These are phyloP conservation scores for Pseudocercospora musae DNA, from an alignment of 2,329 filamentous ascomycete genomes.

Conservation along the genomic window DNA sequence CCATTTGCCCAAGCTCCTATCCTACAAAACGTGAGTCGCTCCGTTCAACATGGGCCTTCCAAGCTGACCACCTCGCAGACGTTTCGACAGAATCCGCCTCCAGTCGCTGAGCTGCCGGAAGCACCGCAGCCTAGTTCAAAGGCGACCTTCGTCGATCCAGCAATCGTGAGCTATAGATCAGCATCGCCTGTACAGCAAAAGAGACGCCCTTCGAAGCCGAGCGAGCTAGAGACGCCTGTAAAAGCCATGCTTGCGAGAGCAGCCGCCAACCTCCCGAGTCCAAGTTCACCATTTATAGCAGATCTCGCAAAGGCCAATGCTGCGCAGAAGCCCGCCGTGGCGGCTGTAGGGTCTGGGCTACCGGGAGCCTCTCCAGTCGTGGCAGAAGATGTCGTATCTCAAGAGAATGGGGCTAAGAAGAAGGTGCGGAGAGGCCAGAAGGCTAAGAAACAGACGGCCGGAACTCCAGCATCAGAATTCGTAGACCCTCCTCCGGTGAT, in stretches of 20 bases:
- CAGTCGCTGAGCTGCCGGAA: constrained; percentile 24
- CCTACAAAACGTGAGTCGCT: neutral
- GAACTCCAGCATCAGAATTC: constrained; percentile 8
- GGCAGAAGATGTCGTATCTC: constrained; percentile 15
- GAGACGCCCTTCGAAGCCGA: constrained; percentile 21
- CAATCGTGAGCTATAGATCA: constrained; percentile 67
- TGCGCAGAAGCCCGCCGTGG: constrained; percentile 26
- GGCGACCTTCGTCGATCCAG: constrained; percentile 68
- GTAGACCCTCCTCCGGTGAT: constrained; percentile 32
- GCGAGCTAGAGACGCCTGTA: constrained; percentile 41
- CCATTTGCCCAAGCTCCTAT: neutral
- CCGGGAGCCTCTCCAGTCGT: constrained; percentile 1
- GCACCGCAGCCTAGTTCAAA: constrained; percentile 26
- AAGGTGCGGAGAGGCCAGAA: constrained; percentile 46
- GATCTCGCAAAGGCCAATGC: constrained; percentile 26
- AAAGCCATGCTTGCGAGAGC: constrained; percentile 39
- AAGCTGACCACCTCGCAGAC: neutral
- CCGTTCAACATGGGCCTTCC: neutral
- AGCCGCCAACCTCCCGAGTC: constrained; percentile 36
- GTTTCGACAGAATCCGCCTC: neutral
- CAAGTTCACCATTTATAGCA: constrained; percentile 39
- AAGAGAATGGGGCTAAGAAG: constrained; percentile 42
- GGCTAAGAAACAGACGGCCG: constrained; percentile 32
- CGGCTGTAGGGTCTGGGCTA: constrained; percentile 14
- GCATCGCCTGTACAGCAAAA: constrained; percentile 28